Percentiles rank a stretch among this genome's conserved stretches.
Evolutionary conservation across 139 green algal genomes (phyloP).

Genomic region (Auxenochlorella pyrenoidosa): DNA sequence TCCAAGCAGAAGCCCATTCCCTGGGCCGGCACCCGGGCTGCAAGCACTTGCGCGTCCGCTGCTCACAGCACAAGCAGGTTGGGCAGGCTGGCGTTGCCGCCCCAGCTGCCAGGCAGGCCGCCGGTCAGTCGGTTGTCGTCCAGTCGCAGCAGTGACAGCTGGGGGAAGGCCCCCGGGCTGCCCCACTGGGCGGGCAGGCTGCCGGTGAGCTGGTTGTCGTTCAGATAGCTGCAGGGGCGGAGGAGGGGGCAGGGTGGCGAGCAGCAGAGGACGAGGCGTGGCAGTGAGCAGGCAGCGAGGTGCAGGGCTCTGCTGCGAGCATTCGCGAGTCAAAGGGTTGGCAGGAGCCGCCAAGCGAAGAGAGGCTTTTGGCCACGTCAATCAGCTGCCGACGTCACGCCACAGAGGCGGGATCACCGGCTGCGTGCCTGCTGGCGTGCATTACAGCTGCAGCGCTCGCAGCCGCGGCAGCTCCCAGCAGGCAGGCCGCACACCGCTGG

Average conservation of each 20-base stretch:
- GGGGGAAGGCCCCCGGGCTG: constrained; percentile 1
- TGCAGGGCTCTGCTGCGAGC: no score
- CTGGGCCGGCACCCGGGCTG: no score
- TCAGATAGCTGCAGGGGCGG: constrained; percentile 10
- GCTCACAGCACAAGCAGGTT: constrained; percentile 29
- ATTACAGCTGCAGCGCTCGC: not conserved
- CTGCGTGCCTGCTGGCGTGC: no score
- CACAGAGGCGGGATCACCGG: no score
- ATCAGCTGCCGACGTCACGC: not conserved
- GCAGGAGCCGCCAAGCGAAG: no score
- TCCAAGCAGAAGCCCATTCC: no score
- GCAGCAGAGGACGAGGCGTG: no score
- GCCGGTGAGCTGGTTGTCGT: constrained; percentile 30
- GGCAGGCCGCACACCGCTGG: no score
- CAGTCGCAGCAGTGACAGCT: constrained; percentile 28
- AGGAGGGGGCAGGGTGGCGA: not conserved
- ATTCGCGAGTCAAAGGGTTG: no score
- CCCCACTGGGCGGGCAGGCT: constrained; percentile 7
- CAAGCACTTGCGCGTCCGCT: no score
- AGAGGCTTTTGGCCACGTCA: no score
- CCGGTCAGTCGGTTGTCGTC: constrained; percentile 24
- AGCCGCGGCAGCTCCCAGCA: not conserved
- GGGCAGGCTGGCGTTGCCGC: not conserved
- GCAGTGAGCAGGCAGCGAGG: not conserved
- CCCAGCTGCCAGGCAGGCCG: constrained; percentile 19